Evolutionary conservation across 371 early-diverging fungal genomes (phyloP).

Genomic region (Mortierella polycephala): DNA sequence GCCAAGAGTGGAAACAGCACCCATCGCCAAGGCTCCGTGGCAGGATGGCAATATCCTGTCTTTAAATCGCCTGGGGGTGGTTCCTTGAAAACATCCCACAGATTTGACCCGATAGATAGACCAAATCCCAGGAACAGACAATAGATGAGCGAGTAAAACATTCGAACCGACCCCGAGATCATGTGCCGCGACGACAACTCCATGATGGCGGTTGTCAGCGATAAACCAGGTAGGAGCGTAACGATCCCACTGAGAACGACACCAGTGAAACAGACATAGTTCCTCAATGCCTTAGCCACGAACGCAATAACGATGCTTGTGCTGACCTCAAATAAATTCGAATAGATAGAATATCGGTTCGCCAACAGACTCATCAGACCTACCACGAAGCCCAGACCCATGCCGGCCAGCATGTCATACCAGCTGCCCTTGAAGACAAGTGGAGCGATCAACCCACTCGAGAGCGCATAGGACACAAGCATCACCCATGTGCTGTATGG

Average conservation of each 20-base stretch:
- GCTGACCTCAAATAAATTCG: constrained; percentile 66
- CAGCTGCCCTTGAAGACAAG: constrained; percentile 63
- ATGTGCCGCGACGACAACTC: constrained; percentile 78
- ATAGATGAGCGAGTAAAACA: constrained; percentile 72
- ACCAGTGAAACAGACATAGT: constrained; percentile 61
- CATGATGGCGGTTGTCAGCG: constrained; percentile 71
- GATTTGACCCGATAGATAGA: constrained; percentile 66
- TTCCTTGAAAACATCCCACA: constrained; percentile 52
- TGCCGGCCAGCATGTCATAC: constrained; percentile 61
- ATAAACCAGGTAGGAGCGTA: constrained; percentile 66
- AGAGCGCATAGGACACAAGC: constrained; percentile 26
- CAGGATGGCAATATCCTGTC: constrained; percentile 35
- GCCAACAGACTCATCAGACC: constrained; percentile 59
- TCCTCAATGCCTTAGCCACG: constrained; percentile 58
- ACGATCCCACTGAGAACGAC: constrained; percentile 64
- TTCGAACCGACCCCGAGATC: constrained; percentile 75
- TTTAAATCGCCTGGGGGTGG: constrained; percentile 29
- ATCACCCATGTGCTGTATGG: constrained; percentile 53
- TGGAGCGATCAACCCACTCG: constrained; percentile 58
- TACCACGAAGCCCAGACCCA: constrained; percentile 58
- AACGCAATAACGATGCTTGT: constrained; percentile 64
- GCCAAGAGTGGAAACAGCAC: constrained; percentile 41
- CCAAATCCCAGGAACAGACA: constrained; percentile 76
- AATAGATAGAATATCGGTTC: constrained; percentile 59
- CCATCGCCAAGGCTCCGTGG: constrained; percentile 47